phyloP scores from a whole-genome alignment of 257 asterid genomes.

The Solanum piurae region DNA sequence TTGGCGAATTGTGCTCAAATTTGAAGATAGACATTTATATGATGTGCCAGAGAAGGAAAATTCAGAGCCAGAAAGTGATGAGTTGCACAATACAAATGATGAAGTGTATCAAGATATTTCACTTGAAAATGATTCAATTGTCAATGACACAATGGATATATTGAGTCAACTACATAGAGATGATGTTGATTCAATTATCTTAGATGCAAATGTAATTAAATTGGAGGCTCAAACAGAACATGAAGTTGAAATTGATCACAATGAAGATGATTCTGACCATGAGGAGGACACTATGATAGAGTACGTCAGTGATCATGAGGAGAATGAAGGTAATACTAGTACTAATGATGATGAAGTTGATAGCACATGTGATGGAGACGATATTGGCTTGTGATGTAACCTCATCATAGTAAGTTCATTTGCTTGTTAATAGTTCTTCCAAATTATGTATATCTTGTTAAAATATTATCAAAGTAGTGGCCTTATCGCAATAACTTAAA shows the following conservation, averaged over 20 bases:
- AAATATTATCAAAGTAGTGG: too few relatives aligned
- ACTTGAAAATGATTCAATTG: not conserved
- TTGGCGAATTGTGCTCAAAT: not conserved
- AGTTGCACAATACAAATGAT: not conserved
- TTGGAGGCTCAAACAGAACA: not conserved
- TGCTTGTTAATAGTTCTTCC: not conserved
- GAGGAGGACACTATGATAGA: not conserved
- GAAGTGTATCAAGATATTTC: not conserved
- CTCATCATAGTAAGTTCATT: not conserved
- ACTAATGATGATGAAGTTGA: not conserved
- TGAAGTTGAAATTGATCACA: not conserved
- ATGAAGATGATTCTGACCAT: not conserved
- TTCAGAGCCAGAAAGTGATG: not conserved
- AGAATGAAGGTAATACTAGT: not conserved
- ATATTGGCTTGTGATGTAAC: not conserved
- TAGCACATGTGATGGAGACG: not conserved
- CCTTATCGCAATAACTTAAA: too few relatives aligned
- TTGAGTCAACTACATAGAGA: not conserved
- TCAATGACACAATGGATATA: not conserved
- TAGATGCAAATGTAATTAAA: not conserved
- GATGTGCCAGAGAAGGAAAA: not conserved
- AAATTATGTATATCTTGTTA: too few relatives aligned
- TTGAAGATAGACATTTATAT: not conserved
- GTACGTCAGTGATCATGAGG: not conserved
- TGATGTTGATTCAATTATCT: not conserved